Evolutionary conservation across 192 early-diverging fungal genomes (phyloP), one percentile per base, ranked within the genome.

Genomic region (Coemansia sp.): DNA sequence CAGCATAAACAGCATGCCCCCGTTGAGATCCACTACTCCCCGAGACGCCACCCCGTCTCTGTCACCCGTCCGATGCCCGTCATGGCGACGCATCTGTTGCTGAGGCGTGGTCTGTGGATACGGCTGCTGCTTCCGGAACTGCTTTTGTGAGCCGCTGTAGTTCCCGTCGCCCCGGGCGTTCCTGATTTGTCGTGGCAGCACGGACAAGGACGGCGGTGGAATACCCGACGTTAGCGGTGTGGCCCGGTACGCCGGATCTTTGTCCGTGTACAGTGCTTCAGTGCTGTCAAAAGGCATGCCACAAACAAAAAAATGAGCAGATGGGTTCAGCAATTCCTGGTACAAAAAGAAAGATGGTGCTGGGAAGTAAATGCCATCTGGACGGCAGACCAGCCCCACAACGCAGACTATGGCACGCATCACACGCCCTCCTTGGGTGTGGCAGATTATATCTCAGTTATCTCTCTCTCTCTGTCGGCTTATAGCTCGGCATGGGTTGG

Each of bases 251-350:
- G 27, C 41, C 5, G 56, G 56, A 8, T 71, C 67, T 13, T 44
- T 43, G 31, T 71, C 60, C 9, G 56, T 51, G 43, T 55, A 71
- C 38, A 71, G 28, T 7, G 27, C 9, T 19, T 39, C 31, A 19
- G 20, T 50, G 22, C 31, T 9, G 35, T 60, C 47, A 17, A 53
- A 59, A 5, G 43, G 47, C 36, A 49, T 56, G 21, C 21, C 38
- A 6, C 29, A 5, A 20, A 26, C n/a, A n/a, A 37, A 37, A 37
- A 1, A 37, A 14, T 18, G 19, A 37, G 19, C 14, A 18, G 2
- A 3, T 14, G 11, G 35, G 4, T 37, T n/a, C 9, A 19, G 25
- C n/a, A 43, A 27, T 14, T 28, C 13, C 14, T 0, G 27, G 8
- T 27, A 21, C 25, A 25, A 14, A 42, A 21, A 7, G n/a, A 19